Base-by-base conservation (phyloP, 208 protist species). In the Leishmania guyanensis region DNA sequence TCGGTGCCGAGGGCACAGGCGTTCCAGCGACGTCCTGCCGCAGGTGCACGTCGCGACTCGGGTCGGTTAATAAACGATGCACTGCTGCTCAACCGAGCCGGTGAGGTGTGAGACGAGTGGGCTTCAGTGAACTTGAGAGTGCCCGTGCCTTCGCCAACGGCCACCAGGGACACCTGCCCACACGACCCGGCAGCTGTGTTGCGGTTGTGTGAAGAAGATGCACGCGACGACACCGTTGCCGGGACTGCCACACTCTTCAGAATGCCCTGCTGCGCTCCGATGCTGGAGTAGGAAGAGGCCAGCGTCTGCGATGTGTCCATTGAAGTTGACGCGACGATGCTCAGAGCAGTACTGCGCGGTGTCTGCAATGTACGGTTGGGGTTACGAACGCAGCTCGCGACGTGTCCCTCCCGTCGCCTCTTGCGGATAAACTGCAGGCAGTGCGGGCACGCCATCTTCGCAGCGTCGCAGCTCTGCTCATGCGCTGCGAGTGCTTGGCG, bases 381-480 rank as follows among this genome's bases (percentile, higher is more conserved):
- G 79, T 94, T 94, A 73, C 88, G 89, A 33, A 80, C 58, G 73
- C 93, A 96, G 53, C 60, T 77, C 60, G 82, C 39, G 48, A 81
- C 33, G 79, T 94, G 91, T 17, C 70, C 74, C 56, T 94, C 91
- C 8, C 92, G 64, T 12, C 81, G 68, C 33, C 77, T 83, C 73
- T 86, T 88, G 5, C 89, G 78, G 29, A 96, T 77, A 60, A 91
- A 92, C 79, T 90, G 84, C 66, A 94, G 82, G 74, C 93, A 96
- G 68, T 82, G 85, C 0, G 80, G 58, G 72, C 93, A 96, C 0
- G 88, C 84, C 12, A 96, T 77, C 70, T 87, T 91, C 90, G 90
- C 92, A 58, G 87, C 83, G 22, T 93, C 90, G 79, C 93, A 96
- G 56, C 53, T 84, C 68, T 83, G 81, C 83, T 94, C 93, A 70